These are phyloP conservation scores for Colletotrichum cuscutae DNA, from an alignment of 2,329 filamentous ascomycete species.

Conservation along the genomic window DNA sequence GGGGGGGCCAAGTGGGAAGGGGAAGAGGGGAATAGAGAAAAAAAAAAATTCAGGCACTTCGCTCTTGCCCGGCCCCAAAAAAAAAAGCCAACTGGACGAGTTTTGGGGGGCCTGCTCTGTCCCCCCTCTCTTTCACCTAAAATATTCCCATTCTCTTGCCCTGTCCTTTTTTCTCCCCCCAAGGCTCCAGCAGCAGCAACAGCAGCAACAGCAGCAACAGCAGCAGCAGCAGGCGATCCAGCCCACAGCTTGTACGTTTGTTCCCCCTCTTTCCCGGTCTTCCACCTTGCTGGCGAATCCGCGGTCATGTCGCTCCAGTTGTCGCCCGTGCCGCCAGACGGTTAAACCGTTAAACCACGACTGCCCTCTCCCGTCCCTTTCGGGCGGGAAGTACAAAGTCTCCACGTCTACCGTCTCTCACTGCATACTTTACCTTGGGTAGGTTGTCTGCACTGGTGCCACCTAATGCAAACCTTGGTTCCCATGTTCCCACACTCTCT, in stretches of 20 bases:
- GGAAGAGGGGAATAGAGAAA: constrained; percentile 43
- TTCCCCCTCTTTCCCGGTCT: neutral
- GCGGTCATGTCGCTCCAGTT: neutral
- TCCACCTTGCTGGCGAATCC: neutral
- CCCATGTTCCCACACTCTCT: neutral
- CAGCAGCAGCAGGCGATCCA: neutral
- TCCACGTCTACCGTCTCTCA: neutral
- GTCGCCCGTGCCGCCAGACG: neutral
- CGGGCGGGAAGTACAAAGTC: neutral
- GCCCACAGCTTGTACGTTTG: neutral
- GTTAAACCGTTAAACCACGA: neutral
- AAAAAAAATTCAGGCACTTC: constrained; percentile 45
- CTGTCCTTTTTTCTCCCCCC: neutral
- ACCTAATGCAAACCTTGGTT: constrained; percentile 15
- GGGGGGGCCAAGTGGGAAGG: constrained; percentile 35
- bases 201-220: no score
- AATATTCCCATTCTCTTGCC: neutral
- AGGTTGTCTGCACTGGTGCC: neutral
- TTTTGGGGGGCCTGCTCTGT: neutral
- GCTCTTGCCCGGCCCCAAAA: constrained; percentile 40
- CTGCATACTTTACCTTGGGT: neutral
- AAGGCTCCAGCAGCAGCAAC: neutral
- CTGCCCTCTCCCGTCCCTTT: no score
- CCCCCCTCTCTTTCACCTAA: neutral
- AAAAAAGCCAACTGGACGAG: neutral